A percentile compares a stretch with the other conserved stretches of the same genome.
These are phyloP conservation scores for Myxozyma neotropica DNA, from an alignment of 805 yeast genomes.

Conservation along the genomic window DNA sequence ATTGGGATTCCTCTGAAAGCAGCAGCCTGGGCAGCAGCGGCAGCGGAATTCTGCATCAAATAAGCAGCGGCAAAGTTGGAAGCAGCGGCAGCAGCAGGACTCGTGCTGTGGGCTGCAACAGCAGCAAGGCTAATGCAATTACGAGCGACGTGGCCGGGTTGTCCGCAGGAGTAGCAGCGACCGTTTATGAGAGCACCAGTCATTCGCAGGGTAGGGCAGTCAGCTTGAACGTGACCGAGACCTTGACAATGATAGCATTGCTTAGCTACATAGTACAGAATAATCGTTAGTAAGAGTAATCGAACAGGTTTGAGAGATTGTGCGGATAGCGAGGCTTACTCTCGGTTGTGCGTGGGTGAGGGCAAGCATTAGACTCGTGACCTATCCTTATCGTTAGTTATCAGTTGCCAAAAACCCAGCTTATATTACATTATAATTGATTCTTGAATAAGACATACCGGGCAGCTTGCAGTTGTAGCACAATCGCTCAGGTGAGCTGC, in stretches of 20 bases:
- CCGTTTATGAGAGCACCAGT: constrained; percentile 53
- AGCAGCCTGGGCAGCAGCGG: constrained; percentile 33
- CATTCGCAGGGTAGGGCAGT: constrained; percentile 64
- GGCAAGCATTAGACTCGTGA: constrained; percentile 85
- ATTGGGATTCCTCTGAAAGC: constrained; percentile 34
- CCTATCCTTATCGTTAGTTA: constrained; percentile 40
- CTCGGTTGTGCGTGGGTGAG: constrained; percentile 80
- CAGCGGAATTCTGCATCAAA: constrained; percentile 31
- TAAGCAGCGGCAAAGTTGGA: constrained; percentile 38
- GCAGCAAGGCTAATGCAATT: constrained; percentile 52
- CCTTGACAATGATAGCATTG: constrained; percentile 75
- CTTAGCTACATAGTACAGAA: constrained; percentile 32
- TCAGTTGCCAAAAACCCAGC: no score
- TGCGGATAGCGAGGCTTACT: no score
- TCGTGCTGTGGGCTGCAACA: constrained; percentile 32
- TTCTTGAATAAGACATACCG: constrained; percentile 42
- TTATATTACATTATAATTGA: no score
- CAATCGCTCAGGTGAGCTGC: constrained; percentile 78
- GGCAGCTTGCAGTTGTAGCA: constrained; percentile 92
- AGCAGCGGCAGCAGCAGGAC: constrained; percentile 28
- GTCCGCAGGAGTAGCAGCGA: constrained; percentile 79
- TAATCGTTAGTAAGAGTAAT: not conserved
- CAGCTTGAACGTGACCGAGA: constrained; percentile 83
- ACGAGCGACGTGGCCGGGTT: constrained; percentile 80
- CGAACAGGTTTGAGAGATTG: not conserved